Percentiles rank a stretch among this genome's conserved stretches.
Evolutionary conservation across 257 asterid species (phyloP).

Genomic region (Solanum chilense): DNA sequence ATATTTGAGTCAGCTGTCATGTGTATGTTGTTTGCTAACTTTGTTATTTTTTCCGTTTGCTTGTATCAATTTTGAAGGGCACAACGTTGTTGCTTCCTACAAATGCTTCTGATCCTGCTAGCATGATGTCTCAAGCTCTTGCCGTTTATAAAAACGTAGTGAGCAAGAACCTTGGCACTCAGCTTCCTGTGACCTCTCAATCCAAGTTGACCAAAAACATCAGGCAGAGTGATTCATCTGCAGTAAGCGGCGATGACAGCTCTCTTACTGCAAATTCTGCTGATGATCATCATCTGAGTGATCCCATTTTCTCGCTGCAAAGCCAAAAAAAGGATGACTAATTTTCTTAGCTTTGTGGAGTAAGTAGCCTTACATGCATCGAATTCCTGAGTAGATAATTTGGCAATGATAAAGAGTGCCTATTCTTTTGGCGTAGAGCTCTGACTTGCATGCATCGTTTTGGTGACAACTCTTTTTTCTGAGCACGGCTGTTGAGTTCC

Average conservation of each 20-base stretch:
- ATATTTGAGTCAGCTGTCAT: neutral
- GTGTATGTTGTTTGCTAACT: neutral
- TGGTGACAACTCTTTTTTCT: neutral
- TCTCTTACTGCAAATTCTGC: neutral
- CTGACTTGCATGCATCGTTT: neutral
- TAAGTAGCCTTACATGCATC: neutral
- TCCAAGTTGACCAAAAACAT: slow-evolving; percentile 4
- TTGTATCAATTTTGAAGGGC: slow-evolving; percentile 26
- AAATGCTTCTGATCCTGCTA: slow-evolving; percentile 55
- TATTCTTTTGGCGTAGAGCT: slow-evolving; percentile 9
- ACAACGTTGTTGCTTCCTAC: slow-evolving; percentile 80
- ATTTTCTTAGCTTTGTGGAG: neutral
- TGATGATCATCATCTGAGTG: neutral
- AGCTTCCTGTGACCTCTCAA: neutral
- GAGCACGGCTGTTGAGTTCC: neutral
- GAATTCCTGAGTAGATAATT: neutral
- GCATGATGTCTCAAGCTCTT: slow-evolving; percentile 62
- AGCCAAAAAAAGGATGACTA: slow-evolving; percentile 19
- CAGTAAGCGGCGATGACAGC: slow-evolving; percentile 5
- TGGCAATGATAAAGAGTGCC: slow-evolving; percentile 9
- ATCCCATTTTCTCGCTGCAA: slow-evolving; percentile 33
- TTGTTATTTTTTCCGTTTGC: neutral
- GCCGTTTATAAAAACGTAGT: slow-evolving; percentile 48
- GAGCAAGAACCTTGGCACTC: slow-evolving; percentile 15
- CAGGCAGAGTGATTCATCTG: slow-evolving; percentile 6